These are phyloP conservation scores for Croton setiger DNA, from an alignment of 441 rosid genomes.

Conservation along the genomic window DNA sequence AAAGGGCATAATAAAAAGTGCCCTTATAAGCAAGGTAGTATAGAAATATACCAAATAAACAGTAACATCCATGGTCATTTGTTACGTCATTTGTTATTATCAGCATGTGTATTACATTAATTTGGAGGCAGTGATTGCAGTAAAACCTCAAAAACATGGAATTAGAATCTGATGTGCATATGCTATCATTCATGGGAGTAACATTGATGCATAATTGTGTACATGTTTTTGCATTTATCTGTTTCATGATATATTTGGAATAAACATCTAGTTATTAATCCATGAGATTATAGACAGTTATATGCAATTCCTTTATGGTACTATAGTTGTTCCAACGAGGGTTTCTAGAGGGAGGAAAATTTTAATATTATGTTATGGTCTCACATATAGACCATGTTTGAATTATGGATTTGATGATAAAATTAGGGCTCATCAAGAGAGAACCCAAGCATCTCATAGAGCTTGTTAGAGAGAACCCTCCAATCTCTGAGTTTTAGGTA, in stretches of 20 bases:
- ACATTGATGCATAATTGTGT: background rate
- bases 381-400: too few relatives aligned
- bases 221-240: background rate
- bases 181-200: background rate
- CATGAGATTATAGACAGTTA: too few relatives aligned
- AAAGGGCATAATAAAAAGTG: background rate
- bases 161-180: background rate
- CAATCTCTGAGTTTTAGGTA: too few relatives aligned
- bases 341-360: background rate
- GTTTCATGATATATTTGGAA: background rate
- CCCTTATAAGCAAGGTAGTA: background rate
- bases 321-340: background rate
- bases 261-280: too few relatives aligned
- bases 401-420: too few relatives aligned
- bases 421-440: too few relatives aligned
- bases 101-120: background rate
- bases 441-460: too few relatives aligned
- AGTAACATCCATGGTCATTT: background rate
- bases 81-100: slow-evolving; percentile 2
- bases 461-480: too few relatives aligned
- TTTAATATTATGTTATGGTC: too few relatives aligned
- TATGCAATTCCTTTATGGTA: background rate
- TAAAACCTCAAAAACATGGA: background rate
- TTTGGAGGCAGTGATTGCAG: too few relatives aligned
- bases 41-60: background rate